Conservation (phyloP, 345 rosid species). For the Salix caprea region DNA sequence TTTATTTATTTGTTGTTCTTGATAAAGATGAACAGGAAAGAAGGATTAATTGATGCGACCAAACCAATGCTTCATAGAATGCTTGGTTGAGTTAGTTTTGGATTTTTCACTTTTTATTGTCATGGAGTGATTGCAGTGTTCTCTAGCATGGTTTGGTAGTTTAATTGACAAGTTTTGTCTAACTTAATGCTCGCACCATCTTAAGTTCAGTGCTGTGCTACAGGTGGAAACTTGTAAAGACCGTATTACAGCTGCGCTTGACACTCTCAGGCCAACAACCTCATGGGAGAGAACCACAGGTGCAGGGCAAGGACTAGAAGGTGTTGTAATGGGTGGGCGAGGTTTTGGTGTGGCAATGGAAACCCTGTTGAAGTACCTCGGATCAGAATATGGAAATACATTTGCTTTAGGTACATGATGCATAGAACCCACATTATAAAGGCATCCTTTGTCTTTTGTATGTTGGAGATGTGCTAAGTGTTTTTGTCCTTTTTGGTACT, state of each 20-base stretch:
- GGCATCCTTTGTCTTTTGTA: neutral
- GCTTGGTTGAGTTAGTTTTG: neutral
- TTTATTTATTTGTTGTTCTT: neutral
- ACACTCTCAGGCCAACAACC: slow-evolving; percentile 89
- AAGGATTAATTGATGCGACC: neutral
- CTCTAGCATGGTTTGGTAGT: neutral
- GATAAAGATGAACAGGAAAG: neutral
- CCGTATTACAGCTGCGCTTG: slow-evolving; percentile 83
- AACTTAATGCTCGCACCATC: slow-evolving; percentile 2
- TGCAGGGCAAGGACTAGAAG: slow-evolving; percentile 71
- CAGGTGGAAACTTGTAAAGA: slow-evolving; percentile 94
- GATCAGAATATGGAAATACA: slow-evolving; percentile 91
- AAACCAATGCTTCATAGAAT: neutral
- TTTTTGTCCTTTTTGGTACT: slow-evolving; percentile 22
- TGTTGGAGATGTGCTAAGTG: slow-evolving; percentile 1
- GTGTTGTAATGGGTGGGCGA: slow-evolving; percentile 92
- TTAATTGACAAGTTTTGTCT: neutral
- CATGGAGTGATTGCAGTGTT: neutral
- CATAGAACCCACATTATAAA: neutral
- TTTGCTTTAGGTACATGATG: slow-evolving; percentile 77
- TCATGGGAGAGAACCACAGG: slow-evolving; percentile 94
- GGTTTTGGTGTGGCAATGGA: slow-evolving; percentile 99
- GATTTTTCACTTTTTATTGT: neutral
- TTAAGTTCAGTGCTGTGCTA: slow-evolving; percentile 11
- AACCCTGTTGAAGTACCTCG: slow-evolving; percentile 82